phyloP scores from a whole-genome alignment of 176 grass and related monocot genomes.

The Rhipidocladum racemiflorum region DNA sequence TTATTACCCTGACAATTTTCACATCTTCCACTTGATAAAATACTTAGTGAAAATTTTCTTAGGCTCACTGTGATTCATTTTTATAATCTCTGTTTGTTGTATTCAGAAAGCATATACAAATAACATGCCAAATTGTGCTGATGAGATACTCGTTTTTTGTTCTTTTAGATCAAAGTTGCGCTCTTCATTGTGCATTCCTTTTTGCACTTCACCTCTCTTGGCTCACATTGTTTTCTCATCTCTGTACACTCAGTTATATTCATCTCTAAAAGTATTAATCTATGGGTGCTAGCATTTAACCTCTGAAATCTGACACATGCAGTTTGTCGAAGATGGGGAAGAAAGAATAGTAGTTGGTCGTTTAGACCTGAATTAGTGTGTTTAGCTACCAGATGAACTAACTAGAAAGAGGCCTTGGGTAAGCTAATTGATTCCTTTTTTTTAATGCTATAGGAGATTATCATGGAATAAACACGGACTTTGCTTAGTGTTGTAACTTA shows the following conservation, averaged over 20 bases:
- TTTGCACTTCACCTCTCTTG: background rate
- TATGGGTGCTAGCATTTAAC: background rate
- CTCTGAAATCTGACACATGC: conserved; percentile 20
- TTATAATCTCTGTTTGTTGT: too few species aligned
- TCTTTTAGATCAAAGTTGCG: conserved; percentile 11
- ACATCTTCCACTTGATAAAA: too few species aligned
- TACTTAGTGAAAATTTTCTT: too few species aligned
- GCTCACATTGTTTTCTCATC: background rate
- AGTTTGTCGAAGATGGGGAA: conserved; percentile 75
- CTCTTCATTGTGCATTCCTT: background rate
- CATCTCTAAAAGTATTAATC: conserved; percentile 4
- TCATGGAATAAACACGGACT: background rate
- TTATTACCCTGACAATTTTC: too few species aligned
- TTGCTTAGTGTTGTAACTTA: background rate
- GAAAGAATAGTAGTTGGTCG: conserved; percentile 79
- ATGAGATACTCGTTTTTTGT: too few species aligned
- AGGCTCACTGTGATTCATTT: too few species aligned
- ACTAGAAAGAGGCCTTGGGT: conserved; percentile 78
- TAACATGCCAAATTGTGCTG: too few species aligned
- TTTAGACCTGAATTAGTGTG: conserved; percentile 87
- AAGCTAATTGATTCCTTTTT: background rate
- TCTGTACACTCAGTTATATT: background rate
- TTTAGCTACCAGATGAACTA: conserved; percentile 74
- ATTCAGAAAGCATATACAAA: too few species aligned
- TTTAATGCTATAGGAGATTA: background rate